These are phyloP conservation scores for Saxophila tyrrhenica DNA, from an alignment of 495 filamentous ascomycete genomes.

Conservation along the genomic window DNA sequence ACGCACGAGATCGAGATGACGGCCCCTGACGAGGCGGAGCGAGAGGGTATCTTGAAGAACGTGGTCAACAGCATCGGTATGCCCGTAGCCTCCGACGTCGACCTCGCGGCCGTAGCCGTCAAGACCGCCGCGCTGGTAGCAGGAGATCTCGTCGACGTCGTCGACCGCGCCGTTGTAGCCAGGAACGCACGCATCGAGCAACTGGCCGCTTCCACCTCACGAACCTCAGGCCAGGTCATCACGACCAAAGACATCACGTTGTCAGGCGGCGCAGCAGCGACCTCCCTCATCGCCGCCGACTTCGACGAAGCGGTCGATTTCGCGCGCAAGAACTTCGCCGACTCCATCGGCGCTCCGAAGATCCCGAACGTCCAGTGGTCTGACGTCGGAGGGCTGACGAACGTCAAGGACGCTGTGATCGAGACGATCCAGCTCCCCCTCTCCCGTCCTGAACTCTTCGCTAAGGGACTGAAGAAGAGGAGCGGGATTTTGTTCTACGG, in stretches of 20 bases:
- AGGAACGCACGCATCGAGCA: constrained; percentile 59
- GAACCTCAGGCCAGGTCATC: not conserved
- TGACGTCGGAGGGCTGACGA: constrained; percentile 85
- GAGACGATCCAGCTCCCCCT: constrained; percentile 95
- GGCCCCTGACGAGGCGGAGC: constrained; percentile 84
- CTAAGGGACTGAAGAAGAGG: constrained; percentile 97
- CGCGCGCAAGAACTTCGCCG: constrained; percentile 92
- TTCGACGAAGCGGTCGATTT: constrained; percentile 86
- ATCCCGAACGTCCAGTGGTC: constrained; percentile 96
- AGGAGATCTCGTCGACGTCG: constrained; percentile 86
- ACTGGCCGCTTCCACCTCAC: constrained; percentile 39
- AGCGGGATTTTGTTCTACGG: constrained; percentile 97
- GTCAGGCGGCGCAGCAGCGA: constrained; percentile 72
- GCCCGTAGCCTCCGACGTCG: constrained; percentile 64
- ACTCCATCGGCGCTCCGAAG: constrained; percentile 93
- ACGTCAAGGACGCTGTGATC: constrained; percentile 90
- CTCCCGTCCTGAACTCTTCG: constrained; percentile 87
- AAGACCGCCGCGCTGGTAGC: constrained; percentile 95
- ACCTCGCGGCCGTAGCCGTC: constrained; percentile 68
- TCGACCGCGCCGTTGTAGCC: constrained; percentile 75
- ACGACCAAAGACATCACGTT: constrained; percentile 59
- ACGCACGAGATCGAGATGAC: constrained; percentile 91
- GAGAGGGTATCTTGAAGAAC: constrained; percentile 71
- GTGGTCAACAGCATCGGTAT: constrained; percentile 67
- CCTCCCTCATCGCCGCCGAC: constrained; percentile 71